Base-by-base conservation (phyloP, 805 yeast genomes). In the Sporopachydermia lactativora region DNA sequence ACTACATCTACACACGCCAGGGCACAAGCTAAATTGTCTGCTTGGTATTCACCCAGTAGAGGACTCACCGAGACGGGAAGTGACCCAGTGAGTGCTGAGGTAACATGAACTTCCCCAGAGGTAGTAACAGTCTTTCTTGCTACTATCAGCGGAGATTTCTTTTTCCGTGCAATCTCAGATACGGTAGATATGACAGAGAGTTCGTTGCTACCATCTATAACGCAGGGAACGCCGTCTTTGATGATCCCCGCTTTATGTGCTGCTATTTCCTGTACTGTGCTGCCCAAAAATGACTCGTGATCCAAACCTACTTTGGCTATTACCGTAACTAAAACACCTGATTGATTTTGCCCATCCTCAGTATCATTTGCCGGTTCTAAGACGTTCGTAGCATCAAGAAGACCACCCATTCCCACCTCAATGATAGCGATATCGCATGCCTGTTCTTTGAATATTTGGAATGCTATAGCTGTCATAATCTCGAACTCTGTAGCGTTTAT, bases 361-460 rank as follows among this genome's bases (percentile, higher is more conserved):
- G 39, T 16, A 13, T 44, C 41, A 50, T 43, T 18, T 3, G 45
- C 46, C 2, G 59, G 59, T 5, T 59, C 59, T 1, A 80, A 55
- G 0, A 82, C 82, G 60, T 89, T 89, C 0, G 98, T 89, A 1
- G 96, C 84, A 58, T 89, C 98, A 8, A 75, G 55, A 35, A 81
- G 58, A 0, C 98, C 98, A 2, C 98, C 98, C 4, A 92, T 62
- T 0, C 98, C 98, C 3, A 86, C 96, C 57, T 89, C 98, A n/a
- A 89, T 59, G 1, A 89, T 74, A 0, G 95, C 96, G 41, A 81
- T 60, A 17, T 79, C 76, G 4, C 86, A 80, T 1, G 67, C 57
- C 36, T 65, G 64, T 6, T 68, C 51, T 34, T 66, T 65, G 55
- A 92, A 92, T 17, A 84, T 71, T 49, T 79, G 72, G 49, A 85